Conservation (phyloP, 2,329 filamentous ascomycete species). For the Beauveria brongniartii region DNA sequence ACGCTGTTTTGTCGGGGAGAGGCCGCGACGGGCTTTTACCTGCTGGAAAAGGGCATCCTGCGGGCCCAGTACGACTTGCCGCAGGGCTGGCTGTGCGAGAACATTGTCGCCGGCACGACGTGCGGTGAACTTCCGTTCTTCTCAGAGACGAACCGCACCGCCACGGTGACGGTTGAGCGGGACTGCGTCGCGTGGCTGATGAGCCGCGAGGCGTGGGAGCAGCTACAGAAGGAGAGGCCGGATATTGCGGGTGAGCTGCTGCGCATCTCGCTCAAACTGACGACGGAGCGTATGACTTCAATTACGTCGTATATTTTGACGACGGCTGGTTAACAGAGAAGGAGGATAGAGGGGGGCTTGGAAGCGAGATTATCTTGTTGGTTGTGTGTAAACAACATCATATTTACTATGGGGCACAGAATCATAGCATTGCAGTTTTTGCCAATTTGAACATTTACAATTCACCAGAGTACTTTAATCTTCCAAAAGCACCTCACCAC, state of each 20-base stretch:
- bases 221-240: conserved; percentile 61
- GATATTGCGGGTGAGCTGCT: conserved; percentile 79
- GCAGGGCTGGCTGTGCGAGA: conserved; percentile 81
- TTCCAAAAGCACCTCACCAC: too few species aligned
- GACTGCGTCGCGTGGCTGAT: conserved; percentile 80
- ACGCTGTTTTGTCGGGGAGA: conserved; percentile 75
- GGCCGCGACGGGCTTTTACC: conserved; percentile 73
- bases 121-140: conserved; percentile 97
- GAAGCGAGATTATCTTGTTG: too few species aligned
- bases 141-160: conserved; percentile 78
- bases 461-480: too few species aligned
- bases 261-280: conserved; percentile 83
- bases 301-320: conserved; percentile 51
- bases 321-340: conserved; percentile 32
- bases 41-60: conserved; percentile 82
- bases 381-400: background rate
- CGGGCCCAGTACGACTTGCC: conserved; percentile 85
- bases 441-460: background rate
- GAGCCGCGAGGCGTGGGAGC: conserved; percentile 61
- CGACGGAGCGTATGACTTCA: conserved; percentile 79
- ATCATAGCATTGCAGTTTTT: background rate
- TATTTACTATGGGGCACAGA: background rate
- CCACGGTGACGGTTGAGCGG: conserved; percentile 75
- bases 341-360: too few species aligned
- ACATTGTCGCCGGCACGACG: conserved; percentile 88